Base-by-base conservation (phyloP, 306 rosid genomes). In the Boehmeria nivea region DNA sequence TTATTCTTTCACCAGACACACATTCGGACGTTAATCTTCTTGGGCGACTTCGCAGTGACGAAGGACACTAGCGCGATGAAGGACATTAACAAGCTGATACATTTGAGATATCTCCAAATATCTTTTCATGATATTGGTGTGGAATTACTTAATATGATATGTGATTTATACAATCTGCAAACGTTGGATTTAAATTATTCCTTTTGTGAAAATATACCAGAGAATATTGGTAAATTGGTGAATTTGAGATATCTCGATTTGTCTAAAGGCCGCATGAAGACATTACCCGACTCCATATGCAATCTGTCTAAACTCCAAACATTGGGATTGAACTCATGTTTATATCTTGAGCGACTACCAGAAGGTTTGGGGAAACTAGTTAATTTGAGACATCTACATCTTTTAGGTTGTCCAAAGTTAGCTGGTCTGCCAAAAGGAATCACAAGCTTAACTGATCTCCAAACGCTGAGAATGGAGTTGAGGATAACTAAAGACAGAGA, bases 381-480 rank as follows among this genome's bases (percentile, higher is more conserved):
- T 8, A 24, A 27, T 16, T 8, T 51, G 12, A 12, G 22, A 0
- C 57, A 52, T 52, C 40, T 51, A 2, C 13, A 26, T 12, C 6
- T 52, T 6, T 0, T 0, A 0, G 5, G 13, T 2, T 52, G 23
- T 26, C 0, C 3, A 15, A 0, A 3, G 0, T 7, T 28, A 13
- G 4, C 0, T 1, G 12, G 57, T 1, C 33, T 52, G 18, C 57
- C 57, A 9, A 52, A 31, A 27, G 57, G 57, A 16, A 25, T 52
- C 3, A 25, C 6, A 28, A 52, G 16, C 19, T 52, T 52, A 31
- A 52, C 14, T 14, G 3, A 13, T 6, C 22, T 52, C 17, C 57
- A 14, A 9, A 31, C 11, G 5, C 19, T 52, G 17, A 14, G 25
- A 17, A 7, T 16, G 57, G 16, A 25, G 19, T 4, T 27, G 39